Evolutionary conservation across 2,329 filamentous ascomycete genomes (phyloP).

Genomic region (Ilyonectria sp.): DNA sequence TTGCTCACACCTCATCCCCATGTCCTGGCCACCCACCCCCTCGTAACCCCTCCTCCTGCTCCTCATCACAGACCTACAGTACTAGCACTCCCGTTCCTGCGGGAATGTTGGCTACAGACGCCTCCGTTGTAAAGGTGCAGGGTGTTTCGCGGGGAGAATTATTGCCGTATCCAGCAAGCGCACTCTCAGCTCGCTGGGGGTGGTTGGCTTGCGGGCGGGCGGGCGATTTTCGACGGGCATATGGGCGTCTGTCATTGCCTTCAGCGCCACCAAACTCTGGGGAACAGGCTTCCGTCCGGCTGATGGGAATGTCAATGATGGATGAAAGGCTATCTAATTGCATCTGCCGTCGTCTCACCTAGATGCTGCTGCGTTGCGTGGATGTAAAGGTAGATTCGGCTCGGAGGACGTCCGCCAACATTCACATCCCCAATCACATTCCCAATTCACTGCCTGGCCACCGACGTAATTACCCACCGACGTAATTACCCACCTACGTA

Average conservation of each 20-base stretch:
- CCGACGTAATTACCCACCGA: not conserved
- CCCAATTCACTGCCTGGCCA: not conserved
- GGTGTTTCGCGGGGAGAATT: conserved; percentile 35
- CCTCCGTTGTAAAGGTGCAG: conserved; percentile 14
- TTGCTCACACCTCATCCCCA: not conserved
- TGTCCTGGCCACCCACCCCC: conserved; percentile 4
- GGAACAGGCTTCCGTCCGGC: conserved; percentile 6
- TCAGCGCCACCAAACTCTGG: conserved; percentile 15
- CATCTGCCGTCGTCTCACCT: conserved; percentile 3
- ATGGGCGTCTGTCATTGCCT: conserved; percentile 26
- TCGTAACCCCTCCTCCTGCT: conserved; percentile 17
- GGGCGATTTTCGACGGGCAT: conserved; percentile 42
- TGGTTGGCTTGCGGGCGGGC: conserved; percentile 42
- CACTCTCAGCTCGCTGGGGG: conserved; percentile 31
- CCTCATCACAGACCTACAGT: conserved; percentile 20
- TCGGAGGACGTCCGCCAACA: not conserved
- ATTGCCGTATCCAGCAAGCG: conserved; percentile 40
- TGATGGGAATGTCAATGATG: conserved; percentile 7
- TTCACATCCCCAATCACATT: not conserved
- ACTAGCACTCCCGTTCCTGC: conserved; percentile 41
- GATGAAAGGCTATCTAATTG: not conserved
- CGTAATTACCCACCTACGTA: not conserved
- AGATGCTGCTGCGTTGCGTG: conserved; percentile 2
- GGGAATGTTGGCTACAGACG: conserved; percentile 35
- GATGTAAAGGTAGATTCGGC: not conserved